Conservation (phyloP, 495 filamentous ascomycete genomes). For the Thozetella sp. region DNA sequence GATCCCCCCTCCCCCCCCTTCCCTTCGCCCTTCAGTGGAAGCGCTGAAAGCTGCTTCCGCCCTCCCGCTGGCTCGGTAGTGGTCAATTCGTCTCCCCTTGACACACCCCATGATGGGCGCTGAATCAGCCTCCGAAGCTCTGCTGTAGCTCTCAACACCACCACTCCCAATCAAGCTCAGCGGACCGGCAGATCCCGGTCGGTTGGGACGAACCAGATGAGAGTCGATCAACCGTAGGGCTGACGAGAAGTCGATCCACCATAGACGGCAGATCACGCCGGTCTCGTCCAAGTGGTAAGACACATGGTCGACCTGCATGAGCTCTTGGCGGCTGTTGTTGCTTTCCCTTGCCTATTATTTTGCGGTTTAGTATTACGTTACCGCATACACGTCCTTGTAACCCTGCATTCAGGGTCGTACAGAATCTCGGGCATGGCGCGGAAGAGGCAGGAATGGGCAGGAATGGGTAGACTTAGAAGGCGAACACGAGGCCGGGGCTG, state of each 20-base stretch:
- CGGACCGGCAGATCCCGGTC: not conserved
- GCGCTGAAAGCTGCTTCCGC: not conserved
- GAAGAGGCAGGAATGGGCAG: too few relatives aligned
- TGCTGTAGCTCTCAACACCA: slow-evolving; percentile 4
- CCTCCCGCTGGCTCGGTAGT: not conserved
- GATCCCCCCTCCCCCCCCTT: too few relatives aligned
- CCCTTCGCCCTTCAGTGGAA: too few relatives aligned
- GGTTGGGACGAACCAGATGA: not conserved
- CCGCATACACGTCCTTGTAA: not conserved
- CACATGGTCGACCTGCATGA: too few relatives aligned
- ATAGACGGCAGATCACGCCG: too few relatives aligned
- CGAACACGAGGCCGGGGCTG: too few relatives aligned
- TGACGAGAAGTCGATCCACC: not conserved
- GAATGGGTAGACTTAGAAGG: too few relatives aligned
- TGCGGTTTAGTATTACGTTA: not conserved
- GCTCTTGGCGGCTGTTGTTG: too few relatives aligned
- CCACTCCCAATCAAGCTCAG: not conserved
- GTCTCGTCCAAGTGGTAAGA: too few relatives aligned
- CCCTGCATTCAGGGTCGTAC: too few relatives aligned
- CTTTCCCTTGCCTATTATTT: too few relatives aligned
- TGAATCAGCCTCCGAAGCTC: slow-evolving; percentile 16
- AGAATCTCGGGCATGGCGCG: too few relatives aligned
- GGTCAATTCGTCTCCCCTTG: not conserved
- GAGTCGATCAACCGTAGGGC: not conserved
- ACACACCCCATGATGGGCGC: slow-evolving; percentile 9